Evolutionary conservation across 2,329 filamentous ascomycete species (phyloP).

Genomic region (Pseudogymnoascus sp.): DNA sequence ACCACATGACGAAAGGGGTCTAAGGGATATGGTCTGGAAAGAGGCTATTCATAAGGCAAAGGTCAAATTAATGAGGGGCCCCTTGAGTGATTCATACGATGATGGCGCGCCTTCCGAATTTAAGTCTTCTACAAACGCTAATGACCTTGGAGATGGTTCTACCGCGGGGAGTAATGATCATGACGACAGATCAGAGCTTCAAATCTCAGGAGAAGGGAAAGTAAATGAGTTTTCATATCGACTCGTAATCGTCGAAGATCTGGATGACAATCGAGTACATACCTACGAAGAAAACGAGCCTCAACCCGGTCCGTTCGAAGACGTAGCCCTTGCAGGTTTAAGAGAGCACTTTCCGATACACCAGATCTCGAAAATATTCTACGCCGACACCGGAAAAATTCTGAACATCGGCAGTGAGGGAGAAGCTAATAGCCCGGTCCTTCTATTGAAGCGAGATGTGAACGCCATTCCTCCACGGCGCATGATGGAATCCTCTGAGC

Average conservation of each 20-base stretch:
- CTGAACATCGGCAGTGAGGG: slow-evolving; percentile 61
- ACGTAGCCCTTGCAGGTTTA: slow-evolving; percentile 54
- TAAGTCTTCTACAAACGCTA: slow-evolving; percentile 10
- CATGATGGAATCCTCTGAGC: slow-evolving; percentile 49
- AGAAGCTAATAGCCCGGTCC: slow-evolving; percentile 59
- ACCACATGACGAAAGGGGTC: slow-evolving; percentile 26
- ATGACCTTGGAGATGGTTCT: slow-evolving; percentile 24
- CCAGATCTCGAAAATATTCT: slow-evolving; percentile 70
- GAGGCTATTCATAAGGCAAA: slow-evolving; percentile 91
- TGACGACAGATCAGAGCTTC: background rate
- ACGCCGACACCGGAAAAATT: slow-evolving; percentile 68
- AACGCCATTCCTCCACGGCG: slow-evolving; percentile 59
- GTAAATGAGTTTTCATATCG: slow-evolving; percentile 60
- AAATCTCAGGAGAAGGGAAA: slow-evolving; percentile 21
- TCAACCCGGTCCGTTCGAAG: slow-evolving; percentile 49
- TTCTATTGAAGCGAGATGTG: slow-evolving; percentile 60
- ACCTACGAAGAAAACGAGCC: slow-evolving; percentile 53
- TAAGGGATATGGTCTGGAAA: slow-evolving; percentile 66
- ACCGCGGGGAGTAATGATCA: background rate
- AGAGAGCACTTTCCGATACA: slow-evolving; percentile 62
- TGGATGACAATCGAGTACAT: slow-evolving; percentile 64
- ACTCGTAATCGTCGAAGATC: slow-evolving; percentile 60
- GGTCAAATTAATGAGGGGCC: slow-evolving; percentile 53
- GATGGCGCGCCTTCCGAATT: background rate
- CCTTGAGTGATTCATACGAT: background rate